Evolutionary conservation across 2,329 filamentous ascomycete species (phyloP), one percentile per base, ranked within the genome.

Genomic region (Colletotrichum tabaci): DNA sequence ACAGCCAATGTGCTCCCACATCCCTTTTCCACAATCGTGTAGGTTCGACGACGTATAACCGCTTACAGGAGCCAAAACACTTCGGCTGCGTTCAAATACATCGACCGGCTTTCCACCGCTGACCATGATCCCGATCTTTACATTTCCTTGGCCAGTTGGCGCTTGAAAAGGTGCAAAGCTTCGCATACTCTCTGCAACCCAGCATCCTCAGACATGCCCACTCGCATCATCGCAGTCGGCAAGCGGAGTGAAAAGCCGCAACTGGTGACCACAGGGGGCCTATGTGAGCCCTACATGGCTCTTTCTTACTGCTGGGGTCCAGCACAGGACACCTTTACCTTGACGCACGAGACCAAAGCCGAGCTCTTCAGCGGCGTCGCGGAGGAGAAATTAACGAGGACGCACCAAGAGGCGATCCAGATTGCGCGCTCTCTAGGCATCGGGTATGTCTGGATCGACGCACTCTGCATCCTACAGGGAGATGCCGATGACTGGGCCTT

Each of bases 381-480:
- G 2, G 46, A 61, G 46, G 46, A 8, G 9, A 62, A 38, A 15
- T 12, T 62, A 5, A 62, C 64, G 10, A 61, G 40, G 21, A 46
- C 64, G 23, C 64, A 67, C 4, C 64, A 38, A 46, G 64, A 67
- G 40, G 30, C 64, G 9, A 62, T 67, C 16, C 10, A 44, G 2
- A 46, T 62, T n/a, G 46, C 64, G 23, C 47, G 64, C 2, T 30
- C 46, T 13, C 40, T 68, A 2, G 66, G 66, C n/a, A 46, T 68
- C 5, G n/a, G 42, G 2, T 68, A 68, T 15, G 21, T 65, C n/a
- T 68, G 66, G 66, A 68, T 68, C 26, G 66, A 68, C 9, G 66
- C 60, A 4, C 52, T 68, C 9, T 74, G 73, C 44, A 74, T 74
- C 23, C 63, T 71, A 23, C 73, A 74, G 16, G 71, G 64, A n/a